Evolutionary conservation across 176 grass and related monocot genomes (phyloP), one percentile per base, ranked within the genome.

Genomic region (Cymbopogon citratus): DNA sequence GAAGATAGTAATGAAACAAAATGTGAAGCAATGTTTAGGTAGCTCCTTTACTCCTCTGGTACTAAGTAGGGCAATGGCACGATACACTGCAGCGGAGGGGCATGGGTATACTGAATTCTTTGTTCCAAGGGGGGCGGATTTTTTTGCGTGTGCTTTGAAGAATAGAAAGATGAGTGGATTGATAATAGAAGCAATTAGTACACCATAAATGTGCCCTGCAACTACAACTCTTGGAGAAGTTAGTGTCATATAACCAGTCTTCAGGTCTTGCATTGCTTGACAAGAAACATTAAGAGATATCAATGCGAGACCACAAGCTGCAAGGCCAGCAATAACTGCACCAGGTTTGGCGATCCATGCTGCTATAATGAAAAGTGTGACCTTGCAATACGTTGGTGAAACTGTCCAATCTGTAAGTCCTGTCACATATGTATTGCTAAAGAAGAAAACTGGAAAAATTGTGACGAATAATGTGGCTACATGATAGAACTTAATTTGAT

Each of bases 331-430:
- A 3, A 93, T 16, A 21, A 90, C 16, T 0, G 81, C 91, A 4
- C 91, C 87, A 0, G 86, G 27, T 16, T 73, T 60, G 2, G 63
- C 81, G 0, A 81, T 77, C 81, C 85, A 93, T 15, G 78, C 77
- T 0, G 87, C 91, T 0, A 87, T 24, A 56, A 85, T 41, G 29
- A 93, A 93, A 49, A 82, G 85, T 3, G 35, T n/a, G 35, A 93
- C 64, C 63, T 89, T 60, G 2, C 49, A 26, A 29, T 91, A 81
- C 26, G 87, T 59, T 9, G 56, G 24, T 25, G 81, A 66, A 41
- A 85, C 61, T 5, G 90, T 45, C 86, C 87, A 89, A 31, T 93
- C 91, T 1, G 79, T 90, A 40, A 93, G 78, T 18, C 91, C 91
- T 18, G 46, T 65, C 11, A 75, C 88, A 3, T 90, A 93, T 51